Percentiles rank a stretch among this genome's conserved stretches.
Conservation (phyloP, 768 basidiomycete species). For the Boletus speciosus region DNA sequence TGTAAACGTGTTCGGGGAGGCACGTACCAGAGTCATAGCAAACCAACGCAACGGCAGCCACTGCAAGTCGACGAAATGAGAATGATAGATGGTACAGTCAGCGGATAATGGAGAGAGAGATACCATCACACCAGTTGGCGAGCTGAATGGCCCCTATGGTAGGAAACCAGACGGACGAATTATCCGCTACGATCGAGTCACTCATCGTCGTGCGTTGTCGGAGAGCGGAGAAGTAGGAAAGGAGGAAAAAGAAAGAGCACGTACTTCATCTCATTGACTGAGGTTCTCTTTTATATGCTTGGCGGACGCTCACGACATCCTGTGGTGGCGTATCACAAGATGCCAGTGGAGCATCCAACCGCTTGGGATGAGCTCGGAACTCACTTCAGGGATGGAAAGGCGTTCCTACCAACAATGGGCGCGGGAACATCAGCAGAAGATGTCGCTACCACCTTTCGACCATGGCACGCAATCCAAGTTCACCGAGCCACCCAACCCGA, state of each 20-base stretch:
- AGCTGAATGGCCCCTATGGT: slow-evolving; percentile 12
- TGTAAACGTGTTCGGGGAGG: too few species aligned
- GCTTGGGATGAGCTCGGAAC: not conserved
- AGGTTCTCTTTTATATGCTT: not conserved
- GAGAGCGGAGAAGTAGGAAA: not conserved
- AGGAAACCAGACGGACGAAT: slow-evolving; percentile 8
- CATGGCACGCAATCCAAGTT: slow-evolving; percentile 12
- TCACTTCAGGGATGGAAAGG: not conserved
- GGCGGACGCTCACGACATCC: not conserved
- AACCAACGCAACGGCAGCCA: slow-evolving; percentile 14
- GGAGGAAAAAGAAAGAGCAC: not conserved
- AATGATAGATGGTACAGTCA: not conserved
- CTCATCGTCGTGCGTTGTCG: slow-evolving; percentile 4
- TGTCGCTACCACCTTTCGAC: slow-evolving; percentile 32
- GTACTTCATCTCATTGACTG: not conserved
- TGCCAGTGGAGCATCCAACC: not conserved
- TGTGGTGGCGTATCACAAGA: not conserved
- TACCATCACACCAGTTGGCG: slow-evolving; percentile 16
- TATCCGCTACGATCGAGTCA: slow-evolving; percentile 6
- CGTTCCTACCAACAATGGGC: not conserved
- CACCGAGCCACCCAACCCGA: slow-evolving; percentile 31
- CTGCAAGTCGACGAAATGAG: not conserved
- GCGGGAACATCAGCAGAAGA: not conserved
- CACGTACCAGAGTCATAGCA: slow-evolving; percentile 14
- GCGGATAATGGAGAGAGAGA: not conserved